Evolutionary conservation across 306 rosid genomes (phyloP).

Genomic region (Malus domestica): ASM211411v1 NC_041803.1:18885501-18886000

Average conservation of each 20-base stretch:
- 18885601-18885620: background rate
- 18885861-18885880: constrained; percentile 79
- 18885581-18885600: background rate
- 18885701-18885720: background rate
- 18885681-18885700: background rate
- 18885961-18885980: background rate
- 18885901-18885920: background rate
- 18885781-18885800: constrained; percentile 40
- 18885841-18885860: constrained; percentile 83
- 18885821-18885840: constrained; percentile 87
- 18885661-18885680: background rate
- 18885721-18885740: background rate
- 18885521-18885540: background rate
- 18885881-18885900: constrained; percentile 47
- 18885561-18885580: background rate
- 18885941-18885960: background rate
- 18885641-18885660: background rate
- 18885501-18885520: constrained; percentile 5
- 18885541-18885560: background rate
- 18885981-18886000: constrained; percentile 26
- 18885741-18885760: background rate
- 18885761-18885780: background rate
- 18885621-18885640: background rate
- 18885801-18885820: constrained; percentile 95
- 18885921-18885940: background rate